A percentile compares a stretch with the other conserved stretches of the same genome.
Evolutionary conservation across 805 yeast species (phyloP).

Genomic region (Candida palmyrensis): DNA sequence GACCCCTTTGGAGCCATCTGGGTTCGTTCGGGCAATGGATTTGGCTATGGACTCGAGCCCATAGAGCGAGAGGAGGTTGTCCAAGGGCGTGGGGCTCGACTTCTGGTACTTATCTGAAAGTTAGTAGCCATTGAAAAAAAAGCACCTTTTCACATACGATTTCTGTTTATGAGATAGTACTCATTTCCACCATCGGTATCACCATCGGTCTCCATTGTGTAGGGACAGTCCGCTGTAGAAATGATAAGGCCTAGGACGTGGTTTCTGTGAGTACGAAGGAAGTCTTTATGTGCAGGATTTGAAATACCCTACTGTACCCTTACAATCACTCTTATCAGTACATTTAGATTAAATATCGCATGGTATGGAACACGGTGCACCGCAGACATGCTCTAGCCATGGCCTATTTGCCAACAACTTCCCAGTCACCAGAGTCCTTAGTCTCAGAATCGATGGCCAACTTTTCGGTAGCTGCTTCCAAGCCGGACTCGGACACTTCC

Average conservation of each 20-base stretch:
- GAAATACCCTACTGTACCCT: too few relatives aligned
- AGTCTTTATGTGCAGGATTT: too few relatives aligned
- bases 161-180: conserved; percentile 1
- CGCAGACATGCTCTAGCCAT: too few relatives aligned
- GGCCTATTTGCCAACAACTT: conserved; percentile 29
- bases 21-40: conserved; percentile 80
- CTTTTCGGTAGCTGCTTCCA: conserved; percentile 21
- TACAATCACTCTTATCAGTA: too few relatives aligned
- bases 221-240: too few relatives aligned
- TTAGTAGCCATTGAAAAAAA: background rate
- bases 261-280: too few relatives aligned
- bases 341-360: too few relatives aligned
- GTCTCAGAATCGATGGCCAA: conserved; percentile 17
- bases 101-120: conserved; percentile 25
- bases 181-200: too few relatives aligned
- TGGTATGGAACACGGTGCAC: too few relatives aligned
- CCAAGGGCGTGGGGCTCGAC: conserved; percentile 63
- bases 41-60: conserved; percentile 62
- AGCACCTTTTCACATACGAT: conserved; percentile 1
- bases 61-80: conserved; percentile 66
- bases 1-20: conserved; percentile 87
- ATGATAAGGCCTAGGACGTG: too few relatives aligned
- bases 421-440: conserved; percentile 29
- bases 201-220: too few relatives aligned
- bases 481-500: conserved; percentile 9